These are phyloP conservation scores for Leccinum pachyderme DNA, from an alignment of 1,284 basidiomycete species.

Conservation along the genomic window DNA sequence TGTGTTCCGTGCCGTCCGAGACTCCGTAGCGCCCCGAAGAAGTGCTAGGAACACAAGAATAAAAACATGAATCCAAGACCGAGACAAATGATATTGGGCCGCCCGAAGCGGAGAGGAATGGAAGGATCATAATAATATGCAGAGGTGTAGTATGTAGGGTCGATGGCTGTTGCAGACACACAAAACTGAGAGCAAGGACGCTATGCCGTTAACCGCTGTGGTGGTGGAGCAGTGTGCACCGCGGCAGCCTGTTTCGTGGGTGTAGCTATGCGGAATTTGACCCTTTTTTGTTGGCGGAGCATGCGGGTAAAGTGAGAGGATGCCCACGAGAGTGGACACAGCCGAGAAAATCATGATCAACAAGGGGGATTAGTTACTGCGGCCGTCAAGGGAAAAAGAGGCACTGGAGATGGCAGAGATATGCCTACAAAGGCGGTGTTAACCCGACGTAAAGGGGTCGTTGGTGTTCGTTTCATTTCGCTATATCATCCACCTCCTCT, in stretches of 20 bases:
- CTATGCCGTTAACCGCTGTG: background rate
- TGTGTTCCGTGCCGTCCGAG: background rate
- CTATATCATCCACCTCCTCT: conserved; percentile 14
- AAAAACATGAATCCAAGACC: background rate
- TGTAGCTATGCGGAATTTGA: background rate
- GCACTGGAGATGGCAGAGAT: conserved; percentile 4
- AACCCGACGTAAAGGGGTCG: conserved; percentile 14
- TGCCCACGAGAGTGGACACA: background rate
- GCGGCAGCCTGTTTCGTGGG: background rate
- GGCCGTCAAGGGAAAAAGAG: background rate
- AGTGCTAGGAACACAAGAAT: conserved; percentile 3
- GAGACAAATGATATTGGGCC: background rate
- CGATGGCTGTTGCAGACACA: conserved; percentile 7
- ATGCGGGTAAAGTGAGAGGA: background rate
- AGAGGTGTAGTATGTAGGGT: background rate
- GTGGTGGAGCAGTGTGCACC: background rate
- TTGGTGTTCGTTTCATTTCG: conserved; percentile 6
- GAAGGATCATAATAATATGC: conserved; percentile 5
- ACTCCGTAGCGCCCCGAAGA: background rate
- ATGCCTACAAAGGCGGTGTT: background rate
- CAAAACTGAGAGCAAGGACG: background rate
- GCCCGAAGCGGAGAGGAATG: conserved; percentile 2
- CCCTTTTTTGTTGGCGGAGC: background rate
- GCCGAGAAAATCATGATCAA: conserved; percentile 6
- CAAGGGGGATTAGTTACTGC: background rate